Evolutionary conservation across 2,329 filamentous ascomycete genomes (phyloP).

Genomic region (Phoma herbarum): DNA sequence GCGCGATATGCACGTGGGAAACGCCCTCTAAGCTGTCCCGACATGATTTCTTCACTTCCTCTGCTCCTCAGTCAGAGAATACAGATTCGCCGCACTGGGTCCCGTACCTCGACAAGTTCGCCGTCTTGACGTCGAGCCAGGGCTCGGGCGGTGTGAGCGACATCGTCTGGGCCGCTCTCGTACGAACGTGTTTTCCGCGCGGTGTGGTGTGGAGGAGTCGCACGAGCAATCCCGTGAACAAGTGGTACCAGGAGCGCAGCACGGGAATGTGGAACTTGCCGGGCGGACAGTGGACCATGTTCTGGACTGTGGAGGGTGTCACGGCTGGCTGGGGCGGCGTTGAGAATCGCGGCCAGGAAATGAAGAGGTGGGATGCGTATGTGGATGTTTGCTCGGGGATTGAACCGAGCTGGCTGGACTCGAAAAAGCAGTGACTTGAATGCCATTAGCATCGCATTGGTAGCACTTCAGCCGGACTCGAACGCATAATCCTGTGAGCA

Average conservation of each 20-base stretch:
- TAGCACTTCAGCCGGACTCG: no score
- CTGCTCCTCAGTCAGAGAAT: background rate
- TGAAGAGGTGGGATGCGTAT: conserved; percentile 58
- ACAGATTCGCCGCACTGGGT: conserved; percentile 67
- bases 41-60: background rate
- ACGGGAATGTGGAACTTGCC: conserved; percentile 82
- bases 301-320: conserved; percentile 83
- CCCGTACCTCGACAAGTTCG: conserved; percentile 97
- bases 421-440: conserved; percentile 29
- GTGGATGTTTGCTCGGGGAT: conserved; percentile 59
- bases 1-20: conserved; percentile 95
- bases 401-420: conserved; percentile 59
- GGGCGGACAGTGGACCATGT: conserved; percentile 95
- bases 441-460: background rate
- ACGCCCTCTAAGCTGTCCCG: conserved; percentile 56
- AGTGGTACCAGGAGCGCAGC: conserved; percentile 97
- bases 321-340: conserved; percentile 57
- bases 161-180: conserved; percentile 96
- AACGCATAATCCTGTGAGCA: background rate
- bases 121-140: conserved; percentile 86
- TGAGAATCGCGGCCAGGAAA: conserved; percentile 54
- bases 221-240: conserved; percentile 93
- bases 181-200: conserved; percentile 82
- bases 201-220: conserved; percentile 94
- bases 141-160: conserved; percentile 93